Percentiles rank a stretch among this genome's conserved stretches.
These are phyloP conservation scores for Penicillium taxi DNA, from an alignment of 495 filamentous ascomycete genomes.

Conservation along the genomic window DNA sequence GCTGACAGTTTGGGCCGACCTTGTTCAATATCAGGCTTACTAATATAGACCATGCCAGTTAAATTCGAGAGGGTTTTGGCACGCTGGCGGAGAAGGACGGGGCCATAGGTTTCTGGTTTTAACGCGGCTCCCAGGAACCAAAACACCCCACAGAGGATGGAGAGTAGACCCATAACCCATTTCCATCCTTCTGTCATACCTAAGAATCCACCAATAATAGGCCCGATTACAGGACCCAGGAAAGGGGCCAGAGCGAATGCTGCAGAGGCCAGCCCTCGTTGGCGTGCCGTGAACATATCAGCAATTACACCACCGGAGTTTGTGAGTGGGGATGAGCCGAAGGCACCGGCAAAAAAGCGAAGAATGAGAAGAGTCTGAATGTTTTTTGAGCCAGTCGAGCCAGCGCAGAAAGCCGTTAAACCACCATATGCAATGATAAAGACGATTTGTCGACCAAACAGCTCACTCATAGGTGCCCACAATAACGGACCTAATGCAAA, in stretches of 20 bases:
- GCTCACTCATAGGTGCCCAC: slow-evolving; percentile 55
- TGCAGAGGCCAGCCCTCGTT: slow-evolving; percentile 53
- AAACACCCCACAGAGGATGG: slow-evolving; percentile 35
- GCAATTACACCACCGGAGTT: slow-evolving; percentile 63
- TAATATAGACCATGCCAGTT: slow-evolving; percentile 44
- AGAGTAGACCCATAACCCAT: slow-evolving; percentile 52
- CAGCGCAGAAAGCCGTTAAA: slow-evolving; percentile 58
- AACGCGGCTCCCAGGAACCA: slow-evolving; percentile 40
- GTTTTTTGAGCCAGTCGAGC: slow-evolving; percentile 49
- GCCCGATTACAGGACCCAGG: slow-evolving; percentile 52
- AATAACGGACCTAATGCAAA: slow-evolving; percentile 45
- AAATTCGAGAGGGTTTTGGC: slow-evolving; percentile 39
- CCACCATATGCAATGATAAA: slow-evolving; percentile 56
- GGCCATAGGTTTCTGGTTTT: slow-evolving; percentile 49
- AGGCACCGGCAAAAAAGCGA: slow-evolving; percentile 65
- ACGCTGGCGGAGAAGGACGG: slow-evolving; percentile 43
- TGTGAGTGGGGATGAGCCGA: slow-evolving; percentile 59
- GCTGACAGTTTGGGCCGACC: slow-evolving; percentile 19
- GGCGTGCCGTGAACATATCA: slow-evolving; percentile 52
- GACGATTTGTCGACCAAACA: slow-evolving; percentile 59
- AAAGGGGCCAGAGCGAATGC: slow-evolving; percentile 56
- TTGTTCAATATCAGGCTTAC: slow-evolving; percentile 28
- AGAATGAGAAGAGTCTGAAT: slow-evolving; percentile 55
- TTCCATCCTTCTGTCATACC: slow-evolving; percentile 48
- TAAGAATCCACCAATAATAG: slow-evolving; percentile 49